A percentile compares a stretch with the other conserved stretches of the same genome.
Conservation (phyloP, 768 basidiomycete genomes). For the Pilatotrama ljubarskyi region DNA sequence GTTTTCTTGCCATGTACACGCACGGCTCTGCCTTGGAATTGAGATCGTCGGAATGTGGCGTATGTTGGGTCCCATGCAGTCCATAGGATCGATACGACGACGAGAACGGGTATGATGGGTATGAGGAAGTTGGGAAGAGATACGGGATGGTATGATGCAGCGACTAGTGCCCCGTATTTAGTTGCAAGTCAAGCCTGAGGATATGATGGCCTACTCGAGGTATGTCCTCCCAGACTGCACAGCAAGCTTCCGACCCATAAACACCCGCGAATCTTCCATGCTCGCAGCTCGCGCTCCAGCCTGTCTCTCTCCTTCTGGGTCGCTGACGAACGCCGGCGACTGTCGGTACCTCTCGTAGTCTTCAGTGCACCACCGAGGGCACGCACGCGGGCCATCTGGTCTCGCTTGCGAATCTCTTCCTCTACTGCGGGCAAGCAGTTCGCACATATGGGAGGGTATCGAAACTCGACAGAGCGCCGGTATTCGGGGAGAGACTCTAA, state of each 20-base stretch:
- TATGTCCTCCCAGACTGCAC: constrained; percentile 16
- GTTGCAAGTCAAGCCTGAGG: not conserved
- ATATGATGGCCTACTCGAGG: constrained; percentile 16
- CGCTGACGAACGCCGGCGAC: constrained; percentile 46
- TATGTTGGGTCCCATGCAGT: constrained; percentile 88
- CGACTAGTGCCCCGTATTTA: constrained; percentile 5
- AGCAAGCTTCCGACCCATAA: constrained; percentile 60
- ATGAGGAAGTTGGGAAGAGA: constrained; percentile 4
- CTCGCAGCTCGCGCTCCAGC: constrained; percentile 48
- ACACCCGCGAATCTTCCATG: constrained; percentile 70
- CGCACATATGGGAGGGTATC: constrained; percentile 87
- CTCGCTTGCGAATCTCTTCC: constrained; percentile 73
- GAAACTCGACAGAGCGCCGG: constrained; percentile 66
- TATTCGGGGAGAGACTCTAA: constrained; percentile 70
- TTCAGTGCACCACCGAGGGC: constrained; percentile 65
- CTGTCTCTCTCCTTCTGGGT: constrained; percentile 44
- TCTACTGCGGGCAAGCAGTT: constrained; percentile 78
- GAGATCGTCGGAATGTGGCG: constrained; percentile 53
- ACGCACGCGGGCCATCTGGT: constrained; percentile 77
- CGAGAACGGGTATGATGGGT: constrained; percentile 45
- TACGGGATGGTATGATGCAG: constrained; percentile 4
- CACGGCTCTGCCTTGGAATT: constrained; percentile 70
- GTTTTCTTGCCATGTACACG: constrained; percentile 61
- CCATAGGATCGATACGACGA: constrained; percentile 69
- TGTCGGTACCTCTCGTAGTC: constrained; percentile 47